Conservation (phyloP, 768 basidiomycete species). For the Kwoniella sp. region DNA sequence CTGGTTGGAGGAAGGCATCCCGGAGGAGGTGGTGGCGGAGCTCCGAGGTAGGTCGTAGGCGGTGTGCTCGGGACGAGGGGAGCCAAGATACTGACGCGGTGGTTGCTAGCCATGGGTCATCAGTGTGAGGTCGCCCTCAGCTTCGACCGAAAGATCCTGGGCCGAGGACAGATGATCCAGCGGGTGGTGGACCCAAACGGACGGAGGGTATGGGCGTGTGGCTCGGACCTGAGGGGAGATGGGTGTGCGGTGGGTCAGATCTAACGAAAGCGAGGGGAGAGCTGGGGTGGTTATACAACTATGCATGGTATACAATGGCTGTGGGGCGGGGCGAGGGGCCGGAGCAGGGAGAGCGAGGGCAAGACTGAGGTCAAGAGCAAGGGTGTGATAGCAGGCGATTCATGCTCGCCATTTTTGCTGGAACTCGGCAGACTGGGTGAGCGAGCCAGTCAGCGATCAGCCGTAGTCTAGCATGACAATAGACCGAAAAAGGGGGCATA, state of each 20-base stretch:
- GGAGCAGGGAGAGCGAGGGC: too few relatives aligned
- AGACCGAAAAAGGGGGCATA: not conserved
- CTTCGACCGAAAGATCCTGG: conserved; percentile 55
- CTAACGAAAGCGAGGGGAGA: too few relatives aligned
- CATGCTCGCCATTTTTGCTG: conserved; percentile 5
- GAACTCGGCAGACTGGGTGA: conserved; percentile 8
- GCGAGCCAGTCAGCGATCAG: not conserved
- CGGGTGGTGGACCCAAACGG: conserved; percentile 62
- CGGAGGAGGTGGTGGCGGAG: conserved; percentile 59
- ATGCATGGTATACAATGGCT: not conserved
- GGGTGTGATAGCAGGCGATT: too few relatives aligned
- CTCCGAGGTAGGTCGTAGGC: conserved; percentile 62
- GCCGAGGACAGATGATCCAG: conserved; percentile 68
- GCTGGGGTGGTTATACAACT: conserved; percentile 14
- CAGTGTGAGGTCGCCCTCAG: conserved; percentile 64
- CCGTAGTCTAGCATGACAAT: not conserved
- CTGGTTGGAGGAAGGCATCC: conserved; percentile 80
- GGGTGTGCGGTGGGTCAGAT: conserved; percentile 85
- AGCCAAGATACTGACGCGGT: too few relatives aligned
- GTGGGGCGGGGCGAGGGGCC: too few relatives aligned
- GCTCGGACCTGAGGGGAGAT: conserved; percentile 81
- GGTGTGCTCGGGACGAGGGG: too few relatives aligned
- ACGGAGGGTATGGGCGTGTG: conserved; percentile 84
- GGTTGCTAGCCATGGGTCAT: conserved; percentile 75
- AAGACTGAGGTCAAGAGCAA: too few relatives aligned